Evolutionary conservation across 1,139 yeast genomes (phyloP), one percentile per base, ranked within the genome.

Genomic region (Geotrichum phurueaensis): DNA sequence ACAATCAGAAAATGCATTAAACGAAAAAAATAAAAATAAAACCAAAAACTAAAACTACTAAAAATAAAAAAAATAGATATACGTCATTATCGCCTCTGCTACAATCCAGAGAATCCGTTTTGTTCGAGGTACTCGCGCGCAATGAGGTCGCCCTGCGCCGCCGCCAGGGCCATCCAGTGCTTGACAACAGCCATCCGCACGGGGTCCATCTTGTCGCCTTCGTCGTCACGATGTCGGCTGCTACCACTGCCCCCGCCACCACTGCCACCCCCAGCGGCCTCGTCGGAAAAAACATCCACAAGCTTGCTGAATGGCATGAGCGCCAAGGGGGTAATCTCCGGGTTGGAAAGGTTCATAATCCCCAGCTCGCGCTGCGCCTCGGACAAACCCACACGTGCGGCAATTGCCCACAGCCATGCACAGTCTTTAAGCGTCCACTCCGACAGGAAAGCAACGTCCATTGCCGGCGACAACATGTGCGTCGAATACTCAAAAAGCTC

Each of bases 111-210:
- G 54, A 54, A 20, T 36, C 60, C 56, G 25, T 54, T 54, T 10
- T 54, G 58, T 39, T 59, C 58, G 27, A 71, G 60, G 59, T 71
- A 71, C 58, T 70, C 73, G 15, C 61, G 63, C 5, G 74, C 74
- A 60, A 71, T 70, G 33, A 65, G 68, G 58, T 71, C 74, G 2
- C 73, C 73, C n/a, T 63, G 65, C 22, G 60, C 61, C 7, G 73
- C 71, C 1, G 74, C 73, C 31, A 61, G 63, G n/a, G 65, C 56
- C 74, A 71, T 71, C 72, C 73, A 70, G 51, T 70, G 73, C 60
- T 68, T 67, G 49, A 70, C 65, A 3, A 71, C 65, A 0, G 73
- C 72, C 72, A 70, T 70, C 33, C 73, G 65, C 15, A 71, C 63
- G 2, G 73, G 73, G 57, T 71, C 73, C 53, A 64, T 65, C 60